Base-by-base conservation (phyloP, 2,329 filamentous ascomycete species). In the Ophiocordyceps unilateralis region DNA sequence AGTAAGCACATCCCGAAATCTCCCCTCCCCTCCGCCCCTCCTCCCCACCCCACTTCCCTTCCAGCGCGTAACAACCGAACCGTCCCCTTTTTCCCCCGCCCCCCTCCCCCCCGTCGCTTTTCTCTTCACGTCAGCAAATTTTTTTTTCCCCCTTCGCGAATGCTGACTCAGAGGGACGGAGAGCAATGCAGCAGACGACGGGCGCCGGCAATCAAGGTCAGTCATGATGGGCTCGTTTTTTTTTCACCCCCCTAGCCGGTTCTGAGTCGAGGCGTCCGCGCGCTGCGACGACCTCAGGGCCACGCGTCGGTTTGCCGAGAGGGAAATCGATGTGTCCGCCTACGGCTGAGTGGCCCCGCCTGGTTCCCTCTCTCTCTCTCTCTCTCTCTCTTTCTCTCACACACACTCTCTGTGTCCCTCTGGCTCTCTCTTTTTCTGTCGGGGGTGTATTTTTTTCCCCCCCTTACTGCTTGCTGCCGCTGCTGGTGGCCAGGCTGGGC, bases 101-200 rank as follows among this genome's bases (percentile, higher is more conserved):
- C 32, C 32, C 32, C 32, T 36, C 19, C 21, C 21, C 24, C 37
- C 39, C 44, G 45, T 46, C 47, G 42, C 44, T 47, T 49, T 42
- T 15, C 21, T 40, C 43, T 47, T 49, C 49, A 51, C 43, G 49
- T 51, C 49, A 51, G 49, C 49, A 51, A 50, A 48, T 49, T 50
- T 48, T 46, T 47, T 46, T 42, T 44, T 38, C 44, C 41, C 47
- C 41, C 45, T 44, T 42, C 44, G 47, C 43, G 45, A 48, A 48
- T 51, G 49, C 49, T 51, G 49, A 51, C 48, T 51, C 49, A 51
- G 49, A 50, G 45, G 42, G 41, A 41, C 42, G 40, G 19, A 48
- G 17, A 48, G 48, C 45, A 46, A 49, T 44, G 44, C 48, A 47
- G 49, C 49, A 47, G 47, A 43, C 49, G 26, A 48, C 49, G 45